Conservation (phyloP, 352 stramenopile genomes). For the Pythium aquatile region DNA sequence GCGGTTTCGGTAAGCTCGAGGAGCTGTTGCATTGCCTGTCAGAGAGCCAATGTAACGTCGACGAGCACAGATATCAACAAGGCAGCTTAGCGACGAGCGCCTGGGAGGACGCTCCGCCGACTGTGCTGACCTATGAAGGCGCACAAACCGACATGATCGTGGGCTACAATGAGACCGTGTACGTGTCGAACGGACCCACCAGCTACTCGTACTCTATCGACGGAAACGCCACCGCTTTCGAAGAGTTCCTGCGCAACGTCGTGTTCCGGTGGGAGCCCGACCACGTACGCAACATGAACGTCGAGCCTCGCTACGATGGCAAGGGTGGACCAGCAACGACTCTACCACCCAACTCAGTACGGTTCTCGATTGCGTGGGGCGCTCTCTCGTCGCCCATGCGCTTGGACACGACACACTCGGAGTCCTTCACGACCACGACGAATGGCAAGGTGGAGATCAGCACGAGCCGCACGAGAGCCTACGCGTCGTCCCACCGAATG, state of each 20-base stretch:
- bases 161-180: not conserved
- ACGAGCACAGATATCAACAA: not conserved
- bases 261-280: not conserved
- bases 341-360: not conserved
- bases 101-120: not conserved
- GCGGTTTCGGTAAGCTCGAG: slow-evolving; percentile 32
- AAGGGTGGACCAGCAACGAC: not conserved
- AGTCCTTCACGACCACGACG: not conserved
- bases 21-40: slow-evolving; percentile 34
- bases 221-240: not conserved
- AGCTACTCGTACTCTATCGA: not conserved
- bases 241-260: not conserved
- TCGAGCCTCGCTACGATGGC: not conserved
- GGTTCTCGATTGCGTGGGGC: not conserved
- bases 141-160: not conserved
- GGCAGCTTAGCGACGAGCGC: not conserved
- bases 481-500: not conserved
- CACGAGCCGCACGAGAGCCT: not conserved
- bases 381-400: not conserved
- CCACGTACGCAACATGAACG: not conserved
- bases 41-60: slow-evolving; percentile 20
- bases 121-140: slow-evolving; percentile 4
- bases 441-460: not conserved
- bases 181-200: not conserved
- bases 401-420: not conserved